phyloP scores from a whole-genome alignment of 371 early-diverging fungal genomes.

The Globomyces sp. region DNA sequence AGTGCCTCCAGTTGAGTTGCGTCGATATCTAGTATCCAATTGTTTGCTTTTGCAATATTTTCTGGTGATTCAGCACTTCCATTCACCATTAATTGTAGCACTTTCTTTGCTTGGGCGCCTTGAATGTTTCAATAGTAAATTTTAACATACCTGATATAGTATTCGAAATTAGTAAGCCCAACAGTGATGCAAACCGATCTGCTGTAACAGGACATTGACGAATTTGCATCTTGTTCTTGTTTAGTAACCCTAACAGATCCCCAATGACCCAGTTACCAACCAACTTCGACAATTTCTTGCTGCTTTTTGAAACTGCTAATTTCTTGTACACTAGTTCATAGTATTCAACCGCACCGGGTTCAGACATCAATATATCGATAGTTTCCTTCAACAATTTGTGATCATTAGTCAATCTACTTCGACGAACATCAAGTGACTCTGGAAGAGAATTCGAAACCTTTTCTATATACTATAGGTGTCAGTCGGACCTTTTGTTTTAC shows the following conservation, averaged over 20 bases:
- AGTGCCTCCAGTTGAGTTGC: constrained; percentile 46
- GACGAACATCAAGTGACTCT: constrained; percentile 69
- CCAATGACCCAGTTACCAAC: constrained; percentile 66
- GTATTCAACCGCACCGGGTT: constrained; percentile 68
- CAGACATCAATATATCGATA: constrained; percentile 65
- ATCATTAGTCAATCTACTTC: constrained; percentile 58
- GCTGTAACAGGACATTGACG: constrained; percentile 57
- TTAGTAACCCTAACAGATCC: constrained; percentile 75
- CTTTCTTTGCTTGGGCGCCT: constrained; percentile 30
- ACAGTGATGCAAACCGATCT: constrained; percentile 59
- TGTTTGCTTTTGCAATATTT: constrained; percentile 66
- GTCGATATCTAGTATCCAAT: constrained; percentile 67
- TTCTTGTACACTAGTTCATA: constrained; percentile 59
- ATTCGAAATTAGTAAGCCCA: constrained; percentile 61
- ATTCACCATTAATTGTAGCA: constrained; percentile 63
- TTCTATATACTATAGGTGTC: constrained; percentile 38
- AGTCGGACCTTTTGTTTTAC: no score
- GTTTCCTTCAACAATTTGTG: constrained; percentile 61
- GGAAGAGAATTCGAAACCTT: constrained; percentile 51
- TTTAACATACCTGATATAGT: constrained; percentile 54
- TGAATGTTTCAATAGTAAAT: neutral
- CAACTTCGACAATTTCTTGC: constrained; percentile 11
- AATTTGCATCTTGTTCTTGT: constrained; percentile 56
- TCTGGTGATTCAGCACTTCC: constrained; percentile 50
- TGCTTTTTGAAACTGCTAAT: constrained; percentile 14